phyloP scores from a whole-genome alignment of 2,329 filamentous ascomycete species.

The Aspergillus intermedius region DNA sequence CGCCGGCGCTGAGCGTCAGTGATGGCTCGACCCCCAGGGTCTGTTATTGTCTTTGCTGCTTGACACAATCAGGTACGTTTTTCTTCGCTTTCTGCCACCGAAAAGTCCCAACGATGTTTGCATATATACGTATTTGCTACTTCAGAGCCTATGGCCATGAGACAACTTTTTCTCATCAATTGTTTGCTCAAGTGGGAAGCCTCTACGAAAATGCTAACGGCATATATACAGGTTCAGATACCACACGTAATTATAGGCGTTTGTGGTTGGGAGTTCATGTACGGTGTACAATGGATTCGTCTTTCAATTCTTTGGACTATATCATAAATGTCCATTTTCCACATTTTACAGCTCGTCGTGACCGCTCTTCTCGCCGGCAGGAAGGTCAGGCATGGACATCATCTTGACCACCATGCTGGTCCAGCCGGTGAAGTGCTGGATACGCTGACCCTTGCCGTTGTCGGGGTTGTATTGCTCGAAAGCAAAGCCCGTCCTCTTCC shows the following conservation, averaged over 20 bases:
- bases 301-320: conserved; percentile 4
- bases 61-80: too few relatives aligned
- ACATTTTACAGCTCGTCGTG: conserved; percentile 46
- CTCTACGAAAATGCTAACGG: too few relatives aligned
- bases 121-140: conserved; percentile 99
- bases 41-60: too few relatives aligned
- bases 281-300: conserved; percentile 1
- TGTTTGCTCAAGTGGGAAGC: too few relatives aligned
- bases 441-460: conserved; percentile 86
- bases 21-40: too few relatives aligned
- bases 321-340: conserved; percentile 7
- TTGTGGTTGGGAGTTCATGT: conserved; percentile 1
- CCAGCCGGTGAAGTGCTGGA: conserved; percentile 98
- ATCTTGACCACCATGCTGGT: conserved; percentile 97
- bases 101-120: conserved; percentile 74
- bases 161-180: too few relatives aligned
- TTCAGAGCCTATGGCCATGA: conserved; percentile 71
- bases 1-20: conserved; percentile 17
- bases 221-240: not conserved
- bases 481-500: conserved; percentile 87
- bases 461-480: conserved; percentile 99
- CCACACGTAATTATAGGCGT: conserved; percentile 8
- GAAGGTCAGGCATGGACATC: conserved; percentile 81
- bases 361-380: conserved; percentile 17
- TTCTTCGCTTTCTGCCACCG: too few relatives aligned